Conservation (phyloP, 2,329 filamentous ascomycete species). For the Colletotrichum sp. region DNA sequence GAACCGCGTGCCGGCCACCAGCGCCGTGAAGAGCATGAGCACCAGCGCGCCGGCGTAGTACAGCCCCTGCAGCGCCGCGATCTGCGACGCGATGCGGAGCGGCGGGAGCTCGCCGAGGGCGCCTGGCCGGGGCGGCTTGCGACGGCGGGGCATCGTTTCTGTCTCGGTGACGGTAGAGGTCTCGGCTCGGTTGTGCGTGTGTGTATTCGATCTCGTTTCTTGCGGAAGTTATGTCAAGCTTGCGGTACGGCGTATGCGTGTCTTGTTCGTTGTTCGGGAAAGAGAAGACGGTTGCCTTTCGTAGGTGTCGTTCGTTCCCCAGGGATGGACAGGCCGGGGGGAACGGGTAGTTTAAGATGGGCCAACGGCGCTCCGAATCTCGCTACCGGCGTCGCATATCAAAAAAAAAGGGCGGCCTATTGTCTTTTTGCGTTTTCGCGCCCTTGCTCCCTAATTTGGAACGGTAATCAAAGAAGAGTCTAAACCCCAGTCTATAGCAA, state of each 20-base stretch:
- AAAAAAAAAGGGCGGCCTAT: not conserved
- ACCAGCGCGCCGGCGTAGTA: constrained; percentile 59
- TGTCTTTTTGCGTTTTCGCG: not conserved
- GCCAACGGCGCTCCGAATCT: constrained; percentile 1
- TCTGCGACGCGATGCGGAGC: constrained; percentile 64
- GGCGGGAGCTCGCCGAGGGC: constrained; percentile 67
- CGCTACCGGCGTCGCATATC: constrained; percentile 16
- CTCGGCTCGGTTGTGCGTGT: not conserved
- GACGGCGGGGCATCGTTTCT: constrained; percentile 56
- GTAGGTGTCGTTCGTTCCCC: not conserved
- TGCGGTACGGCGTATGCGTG: not conserved
- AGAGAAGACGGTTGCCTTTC: not conserved
- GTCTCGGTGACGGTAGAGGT: not conserved
- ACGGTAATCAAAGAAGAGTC: not conserved
- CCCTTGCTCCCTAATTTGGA: not conserved
- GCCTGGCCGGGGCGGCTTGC: constrained; percentile 63
- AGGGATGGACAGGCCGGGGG: not conserved
- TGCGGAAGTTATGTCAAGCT: not conserved
- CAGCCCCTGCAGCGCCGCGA: constrained; percentile 59
- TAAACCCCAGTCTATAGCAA: not conserved
- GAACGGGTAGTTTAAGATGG: not conserved
- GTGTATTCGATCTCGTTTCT: not conserved
- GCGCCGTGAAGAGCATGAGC: constrained; percentile 62
- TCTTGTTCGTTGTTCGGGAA: not conserved
- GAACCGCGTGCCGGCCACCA: constrained; percentile 63